A percentile compares a stretch with the other conserved stretches of the same genome.
Conservation (phyloP, 164 flowering plant species). For the Piper longum region DNA sequence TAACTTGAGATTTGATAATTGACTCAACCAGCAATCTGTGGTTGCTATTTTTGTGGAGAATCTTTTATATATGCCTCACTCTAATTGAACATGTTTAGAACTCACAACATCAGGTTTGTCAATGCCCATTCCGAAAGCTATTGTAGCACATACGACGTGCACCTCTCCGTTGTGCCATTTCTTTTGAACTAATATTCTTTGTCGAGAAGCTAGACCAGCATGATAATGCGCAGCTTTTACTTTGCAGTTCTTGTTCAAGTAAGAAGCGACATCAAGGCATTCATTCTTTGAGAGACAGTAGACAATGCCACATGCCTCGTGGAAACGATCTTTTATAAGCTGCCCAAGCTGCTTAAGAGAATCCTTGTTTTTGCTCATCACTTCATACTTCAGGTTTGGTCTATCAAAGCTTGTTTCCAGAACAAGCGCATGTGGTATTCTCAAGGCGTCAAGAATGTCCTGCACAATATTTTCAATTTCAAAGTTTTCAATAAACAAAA, state of each 20-base stretch:
- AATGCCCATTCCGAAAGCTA: conserved; percentile 99
- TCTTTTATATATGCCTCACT: too few species aligned
- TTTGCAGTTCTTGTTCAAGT: conserved; percentile 17
- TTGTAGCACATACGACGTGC: conserved; percentile 84
- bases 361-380: conserved; percentile 62
- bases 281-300: too few species aligned
- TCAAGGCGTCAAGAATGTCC: conserved; percentile 71
- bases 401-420: conserved; percentile 95
- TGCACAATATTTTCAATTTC: conserved; percentile 19
- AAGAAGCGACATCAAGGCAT: too few species aligned
- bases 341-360: conserved; percentile 71
- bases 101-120: conserved; percentile 97
- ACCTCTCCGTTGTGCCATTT: conserved; percentile 88
- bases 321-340: too few species aligned
- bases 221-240: conserved; percentile 8
- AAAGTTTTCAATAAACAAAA: neutral
- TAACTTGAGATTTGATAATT: too few species aligned
- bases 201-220: conserved; percentile 1
- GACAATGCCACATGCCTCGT: too few species aligned
- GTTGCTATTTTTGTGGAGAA: too few species aligned
- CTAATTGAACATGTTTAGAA: conserved; percentile 6
- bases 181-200: conserved; percentile 64
- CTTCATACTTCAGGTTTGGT: conserved; percentile 90
- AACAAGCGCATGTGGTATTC: conserved; percentile 71
- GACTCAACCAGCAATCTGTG: too few species aligned